Conservation (phyloP, 208 protist species). For the Leishmania arabica region DNA sequence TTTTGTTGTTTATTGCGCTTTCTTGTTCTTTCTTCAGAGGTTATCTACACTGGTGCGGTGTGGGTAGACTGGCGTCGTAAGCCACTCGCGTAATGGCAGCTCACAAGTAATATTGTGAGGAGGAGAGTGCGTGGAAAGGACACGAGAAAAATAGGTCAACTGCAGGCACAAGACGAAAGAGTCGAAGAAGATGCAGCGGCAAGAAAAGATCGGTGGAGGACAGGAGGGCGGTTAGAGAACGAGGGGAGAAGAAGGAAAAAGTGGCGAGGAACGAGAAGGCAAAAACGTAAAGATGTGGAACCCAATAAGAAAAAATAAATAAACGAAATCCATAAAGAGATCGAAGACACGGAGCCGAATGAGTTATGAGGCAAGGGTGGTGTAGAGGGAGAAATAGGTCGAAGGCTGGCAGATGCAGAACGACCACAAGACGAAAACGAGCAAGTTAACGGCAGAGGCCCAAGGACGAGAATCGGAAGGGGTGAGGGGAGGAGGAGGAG, state of each 20-base stretch:
- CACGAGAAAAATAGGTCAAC: not conserved
- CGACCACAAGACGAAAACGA: not conserved
- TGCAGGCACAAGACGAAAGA: not conserved
- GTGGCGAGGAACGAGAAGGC: not conserved
- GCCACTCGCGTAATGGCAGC: not conserved
- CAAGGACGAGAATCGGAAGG: not conserved
- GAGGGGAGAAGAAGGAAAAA: not conserved
- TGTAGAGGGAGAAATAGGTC: not conserved
- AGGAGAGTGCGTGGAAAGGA: not conserved
- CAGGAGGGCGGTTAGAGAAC: not conserved
- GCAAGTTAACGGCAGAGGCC: not conserved
- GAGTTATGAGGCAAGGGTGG: not conserved
- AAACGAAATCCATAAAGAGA: not conserved
- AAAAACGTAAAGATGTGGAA: not conserved
- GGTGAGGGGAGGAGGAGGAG: too few relatives aligned
- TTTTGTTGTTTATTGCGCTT: not conserved
- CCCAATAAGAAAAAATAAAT: not conserved
- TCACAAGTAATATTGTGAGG: not conserved
- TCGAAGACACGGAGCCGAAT: not conserved
- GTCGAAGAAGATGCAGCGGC: not conserved
- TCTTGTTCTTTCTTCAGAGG: not conserved
- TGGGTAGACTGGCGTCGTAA: not conserved
- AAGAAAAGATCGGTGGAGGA: too few relatives aligned
- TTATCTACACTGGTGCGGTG: not conserved
- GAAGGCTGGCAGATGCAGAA: not conserved